Conservation (phyloP, 768 basidiomycete genomes). For the Hygrophoropsis aurantiaca region DNA sequence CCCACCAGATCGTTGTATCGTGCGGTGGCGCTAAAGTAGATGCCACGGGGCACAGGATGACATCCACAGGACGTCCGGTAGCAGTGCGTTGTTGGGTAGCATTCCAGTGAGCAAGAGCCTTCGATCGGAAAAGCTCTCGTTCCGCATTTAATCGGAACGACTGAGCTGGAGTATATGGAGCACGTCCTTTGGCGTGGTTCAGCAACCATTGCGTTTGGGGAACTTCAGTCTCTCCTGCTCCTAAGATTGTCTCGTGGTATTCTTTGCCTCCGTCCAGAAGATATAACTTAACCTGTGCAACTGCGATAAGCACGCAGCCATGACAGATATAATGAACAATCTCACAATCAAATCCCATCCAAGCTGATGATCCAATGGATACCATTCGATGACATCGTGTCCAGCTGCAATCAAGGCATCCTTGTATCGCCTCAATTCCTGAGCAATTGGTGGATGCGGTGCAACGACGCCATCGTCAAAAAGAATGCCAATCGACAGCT, state of each 20-base stretch:
- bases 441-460: conserved; percentile 48
- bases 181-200: conserved; percentile 35
- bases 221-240: conserved; percentile 35
- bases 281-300: conserved; percentile 41
- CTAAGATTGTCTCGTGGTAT: conserved; percentile 37
- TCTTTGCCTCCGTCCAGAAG: conserved; percentile 50
- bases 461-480: conserved; percentile 51
- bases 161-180: conserved; percentile 40
- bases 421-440: conserved; percentile 40
- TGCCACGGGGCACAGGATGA: conserved; percentile 45
- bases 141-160: conserved; percentile 44
- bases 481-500: conserved; percentile 45
- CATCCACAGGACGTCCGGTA: conserved; percentile 49
- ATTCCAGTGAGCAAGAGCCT: conserved; percentile 46
- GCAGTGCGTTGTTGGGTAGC: conserved; percentile 32
- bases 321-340: conserved; percentile 10
- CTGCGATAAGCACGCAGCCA: conserved; percentile 14
- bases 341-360: conserved; percentile 51
- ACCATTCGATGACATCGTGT: conserved; percentile 52
- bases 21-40: conserved; percentile 50
- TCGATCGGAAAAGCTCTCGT: conserved; percentile 41
- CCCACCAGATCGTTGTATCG: conserved; percentile 48
- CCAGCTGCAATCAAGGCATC: conserved; percentile 42
- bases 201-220: conserved; percentile 46
- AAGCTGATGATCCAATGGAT: conserved; percentile 41